Evolutionary conservation across 306 rosid genomes (phyloP).

Genomic region (Casuarina equisetifolia): DNA sequence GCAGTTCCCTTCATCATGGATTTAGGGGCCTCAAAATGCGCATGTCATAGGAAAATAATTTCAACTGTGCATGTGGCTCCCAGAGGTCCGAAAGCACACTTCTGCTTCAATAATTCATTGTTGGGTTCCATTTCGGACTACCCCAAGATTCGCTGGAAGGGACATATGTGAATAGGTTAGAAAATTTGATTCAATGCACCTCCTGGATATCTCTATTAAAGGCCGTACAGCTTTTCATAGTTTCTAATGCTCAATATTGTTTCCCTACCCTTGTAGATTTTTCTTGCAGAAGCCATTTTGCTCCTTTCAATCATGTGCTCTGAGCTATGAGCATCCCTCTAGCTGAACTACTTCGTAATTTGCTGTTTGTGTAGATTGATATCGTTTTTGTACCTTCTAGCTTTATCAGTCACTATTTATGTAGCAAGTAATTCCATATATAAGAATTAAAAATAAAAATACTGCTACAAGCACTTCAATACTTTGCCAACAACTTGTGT

Average conservation of each 20-base stretch:
- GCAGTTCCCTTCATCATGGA: slow-evolving; percentile 12
- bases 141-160: slow-evolving; percentile 40
- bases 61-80: slow-evolving; percentile 18
- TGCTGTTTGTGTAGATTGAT: slow-evolving; percentile 54
- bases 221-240: slow-evolving; percentile 35
- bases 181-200: background rate
- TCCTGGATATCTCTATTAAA: slow-evolving; percentile 17
- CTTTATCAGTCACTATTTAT: slow-evolving; percentile 11
- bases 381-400: slow-evolving; percentile 22
- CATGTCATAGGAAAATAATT: slow-evolving; percentile 12
- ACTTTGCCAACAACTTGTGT: background rate
- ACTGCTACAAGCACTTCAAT: background rate
- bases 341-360: slow-evolving; percentile 58
- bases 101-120: slow-evolving; percentile 29
- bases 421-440: background rate
- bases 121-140: slow-evolving; percentile 23
- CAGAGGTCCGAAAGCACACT: slow-evolving; percentile 17
- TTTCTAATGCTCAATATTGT: slow-evolving; percentile 60
- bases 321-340: slow-evolving; percentile 55
- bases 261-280: slow-evolving; percentile 74
- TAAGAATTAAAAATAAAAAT: background rate
- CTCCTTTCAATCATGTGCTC: slow-evolving; percentile 50
- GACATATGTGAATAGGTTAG: slow-evolving; percentile 10
- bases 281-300: slow-evolving; percentile 65
- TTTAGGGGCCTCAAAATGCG: slow-evolving; percentile 21